Evolutionary conservation across 2,329 filamentous ascomycete species (phyloP).

Genomic region (Purpureocillium lavendulum): DNA sequence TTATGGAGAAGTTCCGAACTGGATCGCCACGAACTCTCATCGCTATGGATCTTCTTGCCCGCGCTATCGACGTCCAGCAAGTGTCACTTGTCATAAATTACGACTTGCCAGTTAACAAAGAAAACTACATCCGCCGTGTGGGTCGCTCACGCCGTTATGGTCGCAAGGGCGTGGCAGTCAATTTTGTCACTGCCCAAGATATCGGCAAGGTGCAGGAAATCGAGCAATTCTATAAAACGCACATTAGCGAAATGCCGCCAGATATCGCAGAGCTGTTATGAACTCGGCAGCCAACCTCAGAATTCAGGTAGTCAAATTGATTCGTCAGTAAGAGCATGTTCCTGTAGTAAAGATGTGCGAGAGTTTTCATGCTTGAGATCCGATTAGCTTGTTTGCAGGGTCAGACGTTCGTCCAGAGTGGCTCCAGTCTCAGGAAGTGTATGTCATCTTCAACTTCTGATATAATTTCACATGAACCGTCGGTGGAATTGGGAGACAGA

Average conservation of each 20-base stretch:
- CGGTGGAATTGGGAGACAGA: too few relatives aligned
- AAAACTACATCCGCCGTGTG: constrained; percentile 99
- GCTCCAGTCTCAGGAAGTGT: too few relatives aligned
- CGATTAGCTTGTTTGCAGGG: too few relatives aligned
- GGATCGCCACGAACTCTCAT: constrained; percentile 98
- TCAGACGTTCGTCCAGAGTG: too few relatives aligned
- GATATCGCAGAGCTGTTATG: too few relatives aligned
- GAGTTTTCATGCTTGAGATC: too few relatives aligned
- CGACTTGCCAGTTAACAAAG: constrained; percentile 95
- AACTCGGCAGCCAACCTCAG: too few relatives aligned
- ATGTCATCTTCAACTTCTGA: too few relatives aligned
- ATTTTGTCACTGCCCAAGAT: constrained; percentile 98
- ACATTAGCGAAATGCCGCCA: constrained; percentile 99
- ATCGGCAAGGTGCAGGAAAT: constrained; percentile 99
- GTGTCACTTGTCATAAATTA: constrained; percentile 99
- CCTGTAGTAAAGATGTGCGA: too few relatives aligned
- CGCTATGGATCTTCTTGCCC: constrained; percentile 92
- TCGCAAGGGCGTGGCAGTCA: constrained; percentile 99
- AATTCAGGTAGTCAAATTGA: too few relatives aligned
- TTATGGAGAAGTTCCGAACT: constrained; percentile 99
- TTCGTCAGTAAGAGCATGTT: too few relatives aligned
- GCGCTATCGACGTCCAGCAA: constrained; percentile 99
- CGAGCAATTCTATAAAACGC: constrained; percentile 99
- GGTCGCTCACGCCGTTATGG: constrained; percentile 99
- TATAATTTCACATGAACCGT: too few relatives aligned